Evolutionary conservation across 495 filamentous ascomycete genomes (phyloP).

Genomic region (Viridothelium virens): DNA sequence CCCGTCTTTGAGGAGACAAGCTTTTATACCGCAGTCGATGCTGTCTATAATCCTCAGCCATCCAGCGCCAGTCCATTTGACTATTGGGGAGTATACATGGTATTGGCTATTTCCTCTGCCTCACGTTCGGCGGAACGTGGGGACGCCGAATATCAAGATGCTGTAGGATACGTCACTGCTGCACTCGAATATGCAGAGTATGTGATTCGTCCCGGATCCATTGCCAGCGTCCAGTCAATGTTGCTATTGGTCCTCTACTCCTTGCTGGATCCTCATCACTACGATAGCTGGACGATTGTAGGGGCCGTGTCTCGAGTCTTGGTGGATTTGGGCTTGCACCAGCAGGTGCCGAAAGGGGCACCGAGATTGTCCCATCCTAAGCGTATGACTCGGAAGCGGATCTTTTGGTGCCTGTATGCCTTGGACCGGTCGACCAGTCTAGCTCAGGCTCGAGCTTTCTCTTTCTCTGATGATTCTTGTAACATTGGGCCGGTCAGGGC

Average conservation of each 20-base stretch:
- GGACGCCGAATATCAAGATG: slow-evolving; percentile 57
- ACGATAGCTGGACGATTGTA: slow-evolving; percentile 84
- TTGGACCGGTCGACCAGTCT: slow-evolving; percentile 80
- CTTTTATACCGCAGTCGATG: slow-evolving; percentile 68
- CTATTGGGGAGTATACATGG: slow-evolving; percentile 79
- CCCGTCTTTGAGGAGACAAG: slow-evolving; percentile 70
- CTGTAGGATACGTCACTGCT: slow-evolving; percentile 55
- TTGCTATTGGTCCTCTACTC: slow-evolving; percentile 80
- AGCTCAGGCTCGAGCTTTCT: slow-evolving; percentile 72
- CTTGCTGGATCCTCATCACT: slow-evolving; percentile 77
- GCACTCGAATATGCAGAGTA: slow-evolving; percentile 69
- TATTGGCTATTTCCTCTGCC: slow-evolving; percentile 69
- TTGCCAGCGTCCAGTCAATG: slow-evolving; percentile 74
- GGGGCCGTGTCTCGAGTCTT: slow-evolving; percentile 78
- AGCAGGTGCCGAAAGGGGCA: slow-evolving; percentile 67
- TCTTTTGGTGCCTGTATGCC: slow-evolving; percentile 80
- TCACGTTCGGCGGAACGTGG: slow-evolving; percentile 60
- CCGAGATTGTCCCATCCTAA: slow-evolving; percentile 49
- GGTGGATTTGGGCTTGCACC: slow-evolving; percentile 81
- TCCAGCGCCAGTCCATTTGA: slow-evolving; percentile 62
- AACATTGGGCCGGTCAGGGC: not conserved
- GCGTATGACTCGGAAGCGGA: slow-evolving; percentile 65
- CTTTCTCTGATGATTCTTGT: slow-evolving; percentile 67
- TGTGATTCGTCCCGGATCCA: slow-evolving; percentile 74
- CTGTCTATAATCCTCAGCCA: slow-evolving; percentile 59